phyloP scores from a whole-genome alignment of 1,139 yeast species.

The Yamadazyma oceani region DNA sequence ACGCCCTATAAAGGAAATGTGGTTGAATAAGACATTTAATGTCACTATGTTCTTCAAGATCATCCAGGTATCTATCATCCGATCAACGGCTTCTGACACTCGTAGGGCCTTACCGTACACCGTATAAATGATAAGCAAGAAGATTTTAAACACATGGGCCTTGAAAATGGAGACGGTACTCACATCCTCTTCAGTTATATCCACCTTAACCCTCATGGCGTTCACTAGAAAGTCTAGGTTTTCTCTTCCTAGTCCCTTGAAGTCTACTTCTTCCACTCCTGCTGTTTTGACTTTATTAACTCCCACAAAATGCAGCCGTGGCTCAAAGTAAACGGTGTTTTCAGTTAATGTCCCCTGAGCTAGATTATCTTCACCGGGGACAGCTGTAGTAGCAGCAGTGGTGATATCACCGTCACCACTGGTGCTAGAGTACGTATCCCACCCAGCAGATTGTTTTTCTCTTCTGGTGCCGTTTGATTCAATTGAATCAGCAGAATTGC shows the following conservation, averaged over 20 bases:
- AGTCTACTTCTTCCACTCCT: slow-evolving; percentile 1
- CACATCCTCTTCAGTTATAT: slow-evolving; percentile 8
- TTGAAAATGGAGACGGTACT: slow-evolving; percentile 21
- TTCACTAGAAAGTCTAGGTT: background rate
- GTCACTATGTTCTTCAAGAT: background rate
- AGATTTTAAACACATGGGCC: slow-evolving; percentile 20
- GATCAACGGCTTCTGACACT: no score
- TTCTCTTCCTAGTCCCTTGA: background rate
- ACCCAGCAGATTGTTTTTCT: no score
- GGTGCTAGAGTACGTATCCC: background rate
- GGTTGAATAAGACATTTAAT: background rate
- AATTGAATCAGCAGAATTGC: no score
- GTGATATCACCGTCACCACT: background rate
- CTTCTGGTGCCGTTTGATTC: no score
- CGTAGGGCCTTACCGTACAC: no score
- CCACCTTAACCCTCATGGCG: background rate
- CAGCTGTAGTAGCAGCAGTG: background rate
- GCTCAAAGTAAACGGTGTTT: no score
- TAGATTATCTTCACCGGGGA: no score
- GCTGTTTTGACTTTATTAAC: no score
- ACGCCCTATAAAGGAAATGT: background rate
- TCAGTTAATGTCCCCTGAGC: no score
- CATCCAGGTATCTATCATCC: background rate
- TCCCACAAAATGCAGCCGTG: no score
- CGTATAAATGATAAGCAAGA: slow-evolving; percentile 12